Percentiles rank a stretch among this genome's conserved stretches.
phyloP scores from a whole-genome alignment of 352 stramenopile species.

The Phytopythium cucurbitacearum region DNA sequence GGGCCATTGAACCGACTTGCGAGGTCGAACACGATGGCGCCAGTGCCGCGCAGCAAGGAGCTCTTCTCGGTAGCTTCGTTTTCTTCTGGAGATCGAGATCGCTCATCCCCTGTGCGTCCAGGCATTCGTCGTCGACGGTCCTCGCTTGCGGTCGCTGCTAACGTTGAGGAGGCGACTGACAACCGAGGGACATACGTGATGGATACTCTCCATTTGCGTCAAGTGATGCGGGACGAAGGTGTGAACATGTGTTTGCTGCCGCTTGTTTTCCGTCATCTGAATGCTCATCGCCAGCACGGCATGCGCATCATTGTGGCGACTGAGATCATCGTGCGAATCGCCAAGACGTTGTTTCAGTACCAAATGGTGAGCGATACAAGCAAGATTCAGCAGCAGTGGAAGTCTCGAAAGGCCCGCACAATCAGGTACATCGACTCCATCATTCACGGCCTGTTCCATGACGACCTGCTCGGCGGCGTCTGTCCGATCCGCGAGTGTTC shows the following conservation, averaged over 20 bases:
- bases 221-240: conserved; percentile 50
- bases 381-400: conserved; percentile 39
- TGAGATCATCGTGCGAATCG: conserved; percentile 66
- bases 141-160: conserved; percentile 34
- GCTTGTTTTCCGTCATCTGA: conserved; percentile 50
- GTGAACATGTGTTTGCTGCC: conserved; percentile 71
- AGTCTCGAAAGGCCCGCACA: conserved; percentile 43
- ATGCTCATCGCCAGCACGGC: conserved; percentile 38
- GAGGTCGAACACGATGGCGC: conserved; percentile 25
- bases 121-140: conserved; percentile 26
- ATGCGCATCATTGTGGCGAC: conserved; percentile 52
- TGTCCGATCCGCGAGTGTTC: conserved; percentile 33
- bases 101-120: conserved; percentile 8
- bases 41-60: conserved; percentile 21
- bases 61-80: conserved; percentile 12
- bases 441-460: conserved; percentile 57
- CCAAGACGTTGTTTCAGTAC: conserved; percentile 72
- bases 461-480: conserved; percentile 21
- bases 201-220: conserved; percentile 54
- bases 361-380: conserved; percentile 48
- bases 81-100: conserved; percentile 7
- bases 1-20: conserved; percentile 10
- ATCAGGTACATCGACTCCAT: conserved; percentile 71
- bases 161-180: conserved; percentile 9
- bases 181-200: conserved; percentile 61